Evolutionary conservation across 2,329 filamentous ascomycete species (phyloP).

Genomic region (Cordyceps cicadae): DNA sequence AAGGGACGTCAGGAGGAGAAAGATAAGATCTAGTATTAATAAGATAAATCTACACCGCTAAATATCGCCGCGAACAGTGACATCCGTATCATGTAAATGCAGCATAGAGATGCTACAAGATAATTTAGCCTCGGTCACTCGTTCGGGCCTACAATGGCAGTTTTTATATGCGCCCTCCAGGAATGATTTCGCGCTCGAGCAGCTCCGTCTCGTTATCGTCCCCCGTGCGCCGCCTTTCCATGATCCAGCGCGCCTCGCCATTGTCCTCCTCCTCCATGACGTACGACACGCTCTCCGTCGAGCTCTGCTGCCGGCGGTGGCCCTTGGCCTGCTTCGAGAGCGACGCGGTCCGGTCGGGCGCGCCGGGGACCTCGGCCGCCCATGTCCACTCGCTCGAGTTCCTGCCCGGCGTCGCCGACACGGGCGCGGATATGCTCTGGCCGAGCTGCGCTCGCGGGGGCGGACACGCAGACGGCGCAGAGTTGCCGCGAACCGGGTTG

Average conservation of each 20-base stretch:
- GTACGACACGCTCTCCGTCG: constrained; percentile 63
- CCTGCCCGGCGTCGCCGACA: constrained; percentile 3
- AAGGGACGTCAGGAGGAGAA: too few species aligned
- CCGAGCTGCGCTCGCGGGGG: neutral
- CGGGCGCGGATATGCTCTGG: constrained; percentile 10
- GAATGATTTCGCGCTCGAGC: constrained; percentile 56
- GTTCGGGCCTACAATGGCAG: neutral
- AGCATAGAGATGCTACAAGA: neutral
- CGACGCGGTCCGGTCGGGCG: neutral
- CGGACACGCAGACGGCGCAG: constrained; percentile 3
- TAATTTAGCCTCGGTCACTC: neutral
- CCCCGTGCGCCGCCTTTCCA: constrained; percentile 58
- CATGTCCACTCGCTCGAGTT: constrained; percentile 8
- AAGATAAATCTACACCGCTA: too few species aligned
- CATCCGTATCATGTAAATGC: too few species aligned
- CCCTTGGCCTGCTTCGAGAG: constrained; percentile 22
- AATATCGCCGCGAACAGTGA: too few species aligned
- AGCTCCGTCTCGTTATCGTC: constrained; percentile 58
- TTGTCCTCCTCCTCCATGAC: constrained; percentile 53
- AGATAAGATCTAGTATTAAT: too few species aligned
- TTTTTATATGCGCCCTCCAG: constrained; percentile 40
- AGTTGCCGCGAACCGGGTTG: constrained; percentile 8
- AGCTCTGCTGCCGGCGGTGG: constrained; percentile 43
- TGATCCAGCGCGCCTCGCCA: constrained; percentile 56
- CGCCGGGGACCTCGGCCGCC: neutral